These are phyloP conservation scores for Rhodotorula glutinis DNA, from an alignment of 1,284 basidiomycete species.

Conservation along the genomic window DNA sequence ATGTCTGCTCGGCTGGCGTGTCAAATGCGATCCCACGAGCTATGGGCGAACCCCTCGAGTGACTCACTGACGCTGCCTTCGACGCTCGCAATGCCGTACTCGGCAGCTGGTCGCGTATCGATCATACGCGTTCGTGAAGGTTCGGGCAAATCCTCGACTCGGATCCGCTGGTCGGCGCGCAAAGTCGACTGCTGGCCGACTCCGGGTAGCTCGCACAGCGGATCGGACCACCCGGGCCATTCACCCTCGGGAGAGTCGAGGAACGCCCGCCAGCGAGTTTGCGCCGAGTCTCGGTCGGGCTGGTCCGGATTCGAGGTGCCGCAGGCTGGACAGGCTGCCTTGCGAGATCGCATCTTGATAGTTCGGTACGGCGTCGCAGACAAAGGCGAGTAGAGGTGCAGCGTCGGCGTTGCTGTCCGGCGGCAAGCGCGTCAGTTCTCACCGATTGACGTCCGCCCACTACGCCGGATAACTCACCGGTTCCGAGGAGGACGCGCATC, in stretches of 20 bases:
- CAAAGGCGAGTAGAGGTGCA: constrained; percentile 72
- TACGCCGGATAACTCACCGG: no score
- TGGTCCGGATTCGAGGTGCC: constrained; percentile 47
- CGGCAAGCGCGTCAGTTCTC: no score
- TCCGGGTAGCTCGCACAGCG: constrained; percentile 59
- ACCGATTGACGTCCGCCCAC: no score
- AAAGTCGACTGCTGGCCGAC: constrained; percentile 59
- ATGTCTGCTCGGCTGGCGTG: constrained; percentile 56
- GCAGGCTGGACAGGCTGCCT: constrained; percentile 63
- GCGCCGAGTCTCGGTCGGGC: background rate
- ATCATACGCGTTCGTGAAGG: constrained; percentile 57
- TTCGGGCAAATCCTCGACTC: constrained; percentile 8
- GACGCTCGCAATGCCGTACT: constrained; percentile 83
- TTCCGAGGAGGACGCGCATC: constrained; percentile 72
- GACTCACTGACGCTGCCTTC: constrained; percentile 69
- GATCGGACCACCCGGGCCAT: constrained; percentile 43
- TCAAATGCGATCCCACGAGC: no score
- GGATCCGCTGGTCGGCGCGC: constrained; percentile 42
- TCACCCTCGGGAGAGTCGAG: constrained; percentile 40
- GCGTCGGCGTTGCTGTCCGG: constrained; percentile 52
- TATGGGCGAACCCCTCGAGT: no score
- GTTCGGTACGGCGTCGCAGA: constrained; percentile 68
- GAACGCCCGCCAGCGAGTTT: constrained; percentile 44
- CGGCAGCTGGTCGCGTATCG: constrained; percentile 76
- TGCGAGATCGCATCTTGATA: constrained; percentile 70